phyloP scores from a whole-genome alignment of 2,329 filamentous ascomycete genomes.

The Penicillium expansum region DNA sequence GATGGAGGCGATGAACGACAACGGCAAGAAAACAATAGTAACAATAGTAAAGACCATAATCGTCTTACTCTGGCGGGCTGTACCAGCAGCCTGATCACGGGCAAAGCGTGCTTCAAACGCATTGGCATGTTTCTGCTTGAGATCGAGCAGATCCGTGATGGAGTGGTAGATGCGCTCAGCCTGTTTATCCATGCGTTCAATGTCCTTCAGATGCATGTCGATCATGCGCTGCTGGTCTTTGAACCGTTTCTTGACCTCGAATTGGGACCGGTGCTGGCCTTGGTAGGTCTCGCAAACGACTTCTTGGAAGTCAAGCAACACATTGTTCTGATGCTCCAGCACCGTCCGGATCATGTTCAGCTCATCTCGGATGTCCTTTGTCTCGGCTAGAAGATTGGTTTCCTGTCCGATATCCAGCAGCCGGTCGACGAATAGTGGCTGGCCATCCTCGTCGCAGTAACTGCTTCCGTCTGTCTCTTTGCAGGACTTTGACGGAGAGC shows the following conservation, averaged over 20 bases:
- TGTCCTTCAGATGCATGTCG: slow-evolving; percentile 57
- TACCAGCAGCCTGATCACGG: slow-evolving; percentile 59
- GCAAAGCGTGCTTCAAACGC: slow-evolving; percentile 61
- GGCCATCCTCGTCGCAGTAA: slow-evolving; percentile 33
- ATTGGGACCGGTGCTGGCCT: slow-evolving; percentile 37
- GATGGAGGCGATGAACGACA: slow-evolving; percentile 56
- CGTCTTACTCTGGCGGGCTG: slow-evolving; percentile 56
- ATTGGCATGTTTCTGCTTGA: slow-evolving; percentile 69
- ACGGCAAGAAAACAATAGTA: slow-evolving; percentile 56
- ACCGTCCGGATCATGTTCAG: slow-evolving; percentile 58
- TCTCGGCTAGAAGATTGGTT: slow-evolving; percentile 60
- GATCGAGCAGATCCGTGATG: slow-evolving; percentile 62
- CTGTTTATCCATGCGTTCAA: slow-evolving; percentile 63
- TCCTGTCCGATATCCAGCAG: slow-evolving; percentile 57
- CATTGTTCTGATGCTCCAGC: slow-evolving; percentile 39
- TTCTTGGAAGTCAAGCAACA: slow-evolving; percentile 36
- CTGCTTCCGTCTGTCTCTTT: slow-evolving; percentile 11
- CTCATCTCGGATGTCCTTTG: slow-evolving; percentile 67
- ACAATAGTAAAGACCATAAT: slow-evolving; percentile 61
- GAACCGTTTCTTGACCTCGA: slow-evolving; percentile 54
- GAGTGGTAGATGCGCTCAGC: slow-evolving; percentile 59
- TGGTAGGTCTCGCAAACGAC: slow-evolving; percentile 37
- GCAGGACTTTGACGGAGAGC: slow-evolving; percentile 4
- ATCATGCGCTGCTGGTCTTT: slow-evolving; percentile 58
- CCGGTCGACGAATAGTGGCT: slow-evolving; percentile 47